Evolutionary conservation across 2,329 filamentous ascomycete species (phyloP).

Genomic region (Dryadomyces quercivorus): DNA sequence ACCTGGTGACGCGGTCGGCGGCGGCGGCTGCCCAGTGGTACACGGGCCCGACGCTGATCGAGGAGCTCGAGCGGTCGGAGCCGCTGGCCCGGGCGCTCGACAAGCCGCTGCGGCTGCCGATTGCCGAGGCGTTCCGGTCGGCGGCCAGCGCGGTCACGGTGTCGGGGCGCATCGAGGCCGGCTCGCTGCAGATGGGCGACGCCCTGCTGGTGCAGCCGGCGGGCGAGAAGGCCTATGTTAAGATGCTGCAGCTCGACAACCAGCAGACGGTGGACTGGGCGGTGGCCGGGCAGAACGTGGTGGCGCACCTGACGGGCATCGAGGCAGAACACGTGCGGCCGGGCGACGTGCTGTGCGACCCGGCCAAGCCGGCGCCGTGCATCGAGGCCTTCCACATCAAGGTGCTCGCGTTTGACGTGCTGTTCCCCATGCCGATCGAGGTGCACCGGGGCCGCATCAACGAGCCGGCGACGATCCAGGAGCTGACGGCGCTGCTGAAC

Average conservation of each 20-base stretch:
- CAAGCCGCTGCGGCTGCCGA: conserved; percentile 73
- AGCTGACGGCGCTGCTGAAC: conserved; percentile 63
- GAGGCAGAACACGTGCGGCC: conserved; percentile 71
- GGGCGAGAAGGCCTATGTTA: conserved; percentile 68
- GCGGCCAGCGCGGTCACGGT: conserved; percentile 73
- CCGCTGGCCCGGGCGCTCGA: conserved; percentile 58
- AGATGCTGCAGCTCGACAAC: conserved; percentile 63
- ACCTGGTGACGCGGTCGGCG: conserved; percentile 53
- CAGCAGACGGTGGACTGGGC: conserved; percentile 33
- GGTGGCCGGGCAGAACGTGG: conserved; percentile 70
- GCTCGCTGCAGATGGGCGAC: conserved; percentile 76
- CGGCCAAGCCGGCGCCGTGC: conserved; percentile 53
- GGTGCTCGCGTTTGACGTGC: conserved; percentile 76
- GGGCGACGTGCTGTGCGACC: conserved; percentile 77
- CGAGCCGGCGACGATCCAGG: conserved; percentile 59
- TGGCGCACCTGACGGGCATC: conserved; percentile 73
- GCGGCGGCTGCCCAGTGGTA: conserved; percentile 63
- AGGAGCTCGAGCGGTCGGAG: conserved; percentile 75
- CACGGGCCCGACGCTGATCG: conserved; percentile 61
- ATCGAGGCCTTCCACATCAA: conserved; percentile 69
- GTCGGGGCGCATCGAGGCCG: conserved; percentile 74
- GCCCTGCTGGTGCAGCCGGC: conserved; percentile 68
- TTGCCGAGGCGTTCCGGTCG: conserved; percentile 77
- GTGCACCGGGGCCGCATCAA: conserved; percentile 79
- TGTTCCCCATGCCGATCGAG: conserved; percentile 82